Evolutionary conservation across 495 filamentous ascomycete species (phyloP), one percentile per base, ranked within the genome.

Genomic region (Aspergillus sclerotiicarbonarius): DNA sequence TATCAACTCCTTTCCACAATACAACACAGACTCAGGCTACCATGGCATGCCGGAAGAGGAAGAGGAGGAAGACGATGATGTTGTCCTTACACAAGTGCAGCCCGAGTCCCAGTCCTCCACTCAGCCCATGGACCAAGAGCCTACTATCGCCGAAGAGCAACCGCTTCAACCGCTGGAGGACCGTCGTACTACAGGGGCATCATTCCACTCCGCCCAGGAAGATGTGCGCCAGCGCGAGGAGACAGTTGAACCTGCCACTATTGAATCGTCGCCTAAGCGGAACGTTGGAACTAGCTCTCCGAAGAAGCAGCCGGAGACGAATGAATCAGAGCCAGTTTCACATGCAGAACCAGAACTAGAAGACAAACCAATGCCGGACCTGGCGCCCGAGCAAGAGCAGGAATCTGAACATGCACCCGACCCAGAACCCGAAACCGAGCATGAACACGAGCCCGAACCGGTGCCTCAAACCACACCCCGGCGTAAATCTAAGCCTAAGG

Each of bases 21-120:
- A 71, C 30, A 79, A 78, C 56, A 77, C 74, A 2, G 91, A 96
- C 62, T 94, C 91, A 2, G 91, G 91, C 41, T 95, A 95, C 62
- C 87, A 92, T 80, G 90, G 88, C 50, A 86, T 82, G 82, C 72
- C 86, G 75, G 76, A 70, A 18, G 67, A 72, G 19, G 64, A 71
- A 4, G 60, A 70, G 15, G 66, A 71, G 29, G 63, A 67, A 15
- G 62, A 52, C 25, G 71, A 76, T 41, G 67, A 72, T 19, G 56
- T 75, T 59, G 64, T 74, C 29, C 53, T 74, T 30, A 63, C 73
- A 8, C 67, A 70, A 46, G 62, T 67, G 53, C 69, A 74, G 41
- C 60, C 58, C 51, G 63, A 74, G 47, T 70, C 73, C 51, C 67
- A 76, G 50, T 45, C 66, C 39, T 67, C 71, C 45, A 72, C 73